Base-by-base conservation (phyloP, 2,329 filamentous ascomycete genomes). In the Daldinia sp. region DNA sequence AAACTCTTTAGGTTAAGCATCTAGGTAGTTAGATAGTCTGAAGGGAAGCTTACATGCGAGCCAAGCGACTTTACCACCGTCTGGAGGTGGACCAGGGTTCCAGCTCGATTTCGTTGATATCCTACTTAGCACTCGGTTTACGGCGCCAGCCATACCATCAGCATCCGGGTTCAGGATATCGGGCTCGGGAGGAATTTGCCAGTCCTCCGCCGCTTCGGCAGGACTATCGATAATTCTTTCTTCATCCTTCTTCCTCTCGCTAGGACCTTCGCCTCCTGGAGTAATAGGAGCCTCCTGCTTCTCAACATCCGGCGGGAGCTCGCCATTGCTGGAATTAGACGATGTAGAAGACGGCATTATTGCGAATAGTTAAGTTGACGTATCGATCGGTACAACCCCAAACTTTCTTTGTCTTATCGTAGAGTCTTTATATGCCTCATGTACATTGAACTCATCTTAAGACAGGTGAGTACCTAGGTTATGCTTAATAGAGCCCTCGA, bases 11-110 rank as follows among this genome's bases (percentile, higher is more conserved):
- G 3, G 30, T 33, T 33, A 33, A 4, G 10, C 18, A 26, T 6
- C 15, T 35, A 53, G 18, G 48, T 13, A 20, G 28, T 9, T 53
- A 6, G 15, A 20, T 33, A 55, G 13, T 15, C 12, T 15, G n/a
- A 28, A 48, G n/a, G n/a, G 23, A 15, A 42, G 37, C 81, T 73
- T 71, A 83, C 82, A 82, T 9, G 78, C 79, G 2, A 80, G 68
- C 85, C 86, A 88, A 0, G 85, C 85, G 23, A 76, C 72, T 57
- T 76, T 72, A 0, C 86, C 86, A 2, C 85, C 85, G 30, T 88
- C 84, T 0, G 86, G 86, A 0, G 86, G 84, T 20, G 85, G 84
- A 0, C 82, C 82, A 0, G 82, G 82, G 42, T 82, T 79, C 55
- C 77, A 74, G 51, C 78, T 82, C 0, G 81, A 81, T 41, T 77